Evolutionary conservation across 202 grass and related monocot genomes (phyloP).

Genomic region (Elaeis oleifera): DNA sequence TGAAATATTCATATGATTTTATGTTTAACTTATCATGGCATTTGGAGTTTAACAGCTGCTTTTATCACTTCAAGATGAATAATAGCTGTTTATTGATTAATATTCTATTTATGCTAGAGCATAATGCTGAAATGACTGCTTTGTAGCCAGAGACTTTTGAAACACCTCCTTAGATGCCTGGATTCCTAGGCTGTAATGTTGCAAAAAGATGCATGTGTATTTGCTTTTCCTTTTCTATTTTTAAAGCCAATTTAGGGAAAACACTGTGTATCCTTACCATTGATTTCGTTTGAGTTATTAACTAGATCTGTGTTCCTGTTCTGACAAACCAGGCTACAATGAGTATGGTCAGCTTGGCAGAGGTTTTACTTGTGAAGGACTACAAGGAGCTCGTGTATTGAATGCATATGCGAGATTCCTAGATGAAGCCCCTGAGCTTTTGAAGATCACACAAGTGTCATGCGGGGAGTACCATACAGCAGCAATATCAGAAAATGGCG

Average conservation of each 20-base stretch:
- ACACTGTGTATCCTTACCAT: background rate
- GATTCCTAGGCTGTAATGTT: no score
- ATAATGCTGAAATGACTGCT: background rate
- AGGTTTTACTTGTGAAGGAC: conserved; percentile 88
- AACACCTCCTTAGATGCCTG: no score
- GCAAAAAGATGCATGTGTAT: no score
- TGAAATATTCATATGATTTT: no score
- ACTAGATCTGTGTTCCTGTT: conserved; percentile 40
- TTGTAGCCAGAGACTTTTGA: background rate
- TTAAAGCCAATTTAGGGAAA: conserved; percentile 14
- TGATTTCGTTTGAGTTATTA: conserved; percentile 7
- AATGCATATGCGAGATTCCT: conserved; percentile 86
- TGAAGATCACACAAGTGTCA: conserved; percentile 77
- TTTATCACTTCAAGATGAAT: no score
- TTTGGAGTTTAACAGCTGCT: no score
- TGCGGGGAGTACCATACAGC: conserved; percentile 96
- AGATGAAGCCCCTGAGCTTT: conserved; percentile 72
- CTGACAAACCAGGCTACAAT: conserved; percentile 96
- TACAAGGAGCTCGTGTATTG: conserved; percentile 77
- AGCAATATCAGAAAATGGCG: conserved; percentile 65
- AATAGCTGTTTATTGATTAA: no score
- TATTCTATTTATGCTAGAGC: background rate
- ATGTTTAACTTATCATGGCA: no score
- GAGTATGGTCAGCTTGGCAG: conserved; percentile 96
- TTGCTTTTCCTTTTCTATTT: no score